Evolutionary conservation across 805 yeast species (phyloP).

Genomic region (Candida coleopterorum): DNA sequence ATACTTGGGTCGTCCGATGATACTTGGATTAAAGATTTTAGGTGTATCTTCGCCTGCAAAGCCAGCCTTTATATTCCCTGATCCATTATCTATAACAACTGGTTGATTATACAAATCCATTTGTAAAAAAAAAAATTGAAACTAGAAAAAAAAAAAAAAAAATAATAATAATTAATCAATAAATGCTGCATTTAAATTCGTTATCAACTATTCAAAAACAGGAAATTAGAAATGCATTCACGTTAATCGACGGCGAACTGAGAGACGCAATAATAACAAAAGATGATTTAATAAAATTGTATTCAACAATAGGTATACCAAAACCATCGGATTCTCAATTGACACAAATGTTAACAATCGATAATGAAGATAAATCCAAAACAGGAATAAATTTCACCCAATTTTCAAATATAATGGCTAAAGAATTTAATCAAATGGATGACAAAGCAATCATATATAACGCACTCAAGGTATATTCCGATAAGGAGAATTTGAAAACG

Average conservation of each 20-base stretch:
- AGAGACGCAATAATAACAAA: constrained; percentile 62
- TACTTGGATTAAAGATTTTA: constrained; percentile 53
- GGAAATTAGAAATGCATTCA: constrained; percentile 69
- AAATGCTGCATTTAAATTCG: constrained; percentile 21
- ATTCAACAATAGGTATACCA: constrained; percentile 48
- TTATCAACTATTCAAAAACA: constrained; percentile 61
- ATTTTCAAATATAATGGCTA: constrained; percentile 60
- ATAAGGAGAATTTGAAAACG: constrained; percentile 12
- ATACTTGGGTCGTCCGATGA: constrained; percentile 82
- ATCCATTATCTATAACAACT: constrained; percentile 55
- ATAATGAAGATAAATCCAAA: constrained; percentile 16
- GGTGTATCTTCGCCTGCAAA: constrained; percentile 92
- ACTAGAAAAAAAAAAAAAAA: constrained; percentile 2
- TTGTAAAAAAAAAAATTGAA: constrained; percentile 8
- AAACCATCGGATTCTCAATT: constrained; percentile 41
- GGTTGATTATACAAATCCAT: constrained; percentile 38
- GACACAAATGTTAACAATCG: constrained; percentile 43
- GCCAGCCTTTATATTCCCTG: constrained; percentile 82
- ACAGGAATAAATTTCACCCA: constrained; percentile 54
- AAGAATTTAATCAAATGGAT: constrained; percentile 47
- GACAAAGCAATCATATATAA: constrained; percentile 46
- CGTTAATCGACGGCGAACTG: constrained; percentile 71
- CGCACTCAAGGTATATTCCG: constrained; percentile 54
- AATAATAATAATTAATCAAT: not conserved
- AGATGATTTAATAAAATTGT: constrained; percentile 51